Base-by-base conservation (phyloP, 2,329 filamentous ascomycete genomes). In the Colletotrichum sp. region DNA sequence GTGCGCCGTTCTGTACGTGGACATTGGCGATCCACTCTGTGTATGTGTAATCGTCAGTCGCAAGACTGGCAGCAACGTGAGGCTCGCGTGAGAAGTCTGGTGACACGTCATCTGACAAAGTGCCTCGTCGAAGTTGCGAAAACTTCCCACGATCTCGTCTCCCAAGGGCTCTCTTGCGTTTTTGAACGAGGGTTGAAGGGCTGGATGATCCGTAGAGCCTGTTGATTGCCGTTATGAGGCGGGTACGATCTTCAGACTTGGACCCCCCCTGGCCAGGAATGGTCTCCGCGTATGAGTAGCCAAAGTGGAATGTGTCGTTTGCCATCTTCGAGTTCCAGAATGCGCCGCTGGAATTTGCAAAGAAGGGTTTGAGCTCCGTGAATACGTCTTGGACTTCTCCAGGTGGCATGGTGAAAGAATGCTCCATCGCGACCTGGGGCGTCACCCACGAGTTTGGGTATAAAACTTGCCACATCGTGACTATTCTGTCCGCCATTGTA, bases 391-490 rank as follows among this genome's bases (percentile, higher is more conserved):
- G 88, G 1, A 90, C 83, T 2, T 90, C 86, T 1, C 92, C 92
- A 12, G 86, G 84, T 2, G 87, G 80, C 8, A 89, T 91, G 0
- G 91, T 93, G 80, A 91, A 96, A 3, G 92, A 94, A 15, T 88
- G 88, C 49, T 88, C 89, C n/a, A 84, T 85, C 68, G 88, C 90
- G 8, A 85, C 79, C 77, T 90, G 89, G 1, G 92, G 89, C 27
- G 88, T 85, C 7, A 95, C 90, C 85, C 93, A 96, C 32, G 90
- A 90, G 25, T 91, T 86, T 0, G 93, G 94, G 78, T 97, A 90
- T 16, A 97, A 83, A 1, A 89, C 87, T 85, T 97, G 94, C 94
- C 94, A 97, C 77, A 98, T 90, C 36, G 94, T 91, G 77, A 95
- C 91, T 32, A 95, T 84, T 4, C 95, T 91, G 81, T 98, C 95